phyloP scores from a whole-genome alignment of 1,284 basidiomycete species.

The Erythrobasidium hasegawianum region DNA sequence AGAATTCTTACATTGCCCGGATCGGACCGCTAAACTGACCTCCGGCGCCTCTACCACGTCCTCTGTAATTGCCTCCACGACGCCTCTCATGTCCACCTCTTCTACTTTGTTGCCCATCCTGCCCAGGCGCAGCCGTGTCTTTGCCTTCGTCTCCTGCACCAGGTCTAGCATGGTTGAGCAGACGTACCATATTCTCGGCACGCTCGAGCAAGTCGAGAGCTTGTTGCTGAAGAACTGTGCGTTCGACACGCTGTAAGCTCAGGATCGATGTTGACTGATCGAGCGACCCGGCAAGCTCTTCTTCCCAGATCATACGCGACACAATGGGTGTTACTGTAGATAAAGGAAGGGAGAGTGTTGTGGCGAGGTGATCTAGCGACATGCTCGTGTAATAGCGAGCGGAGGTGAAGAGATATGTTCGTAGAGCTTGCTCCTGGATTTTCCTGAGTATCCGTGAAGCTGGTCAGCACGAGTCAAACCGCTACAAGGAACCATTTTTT shows the following conservation, averaged over 20 bases:
- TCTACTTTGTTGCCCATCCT: constrained; percentile 19
- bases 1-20: constrained; percentile 23
- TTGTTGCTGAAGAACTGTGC: constrained; percentile 35
- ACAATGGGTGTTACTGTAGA: constrained; percentile 84
- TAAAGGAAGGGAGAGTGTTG: constrained; percentile 78
- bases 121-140: constrained; percentile 5
- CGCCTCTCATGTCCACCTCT: constrained; percentile 21
- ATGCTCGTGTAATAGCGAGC: constrained; percentile 89
- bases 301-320: constrained; percentile 98
- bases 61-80: constrained; percentile 16
- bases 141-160: constrained; percentile 23
- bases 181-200: constrained; percentile 35
- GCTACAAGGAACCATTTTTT: no score
- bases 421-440: constrained; percentile 94
- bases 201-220: constrained; percentile 33
- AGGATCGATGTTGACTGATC: constrained; percentile 83
- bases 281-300: constrained; percentile 87
- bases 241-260: constrained; percentile 65
- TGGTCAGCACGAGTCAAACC: no score
- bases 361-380: constrained; percentile 77
- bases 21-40: constrained; percentile 26
- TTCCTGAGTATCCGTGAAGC: constrained; percentile 58
- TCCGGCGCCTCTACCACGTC: constrained; percentile 16
- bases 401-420: constrained; percentile 98
- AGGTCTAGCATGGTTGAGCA: constrained; percentile 32